Base-by-base conservation (phyloP, 139 green algal genomes). In the Micractinium sp. region DNA sequence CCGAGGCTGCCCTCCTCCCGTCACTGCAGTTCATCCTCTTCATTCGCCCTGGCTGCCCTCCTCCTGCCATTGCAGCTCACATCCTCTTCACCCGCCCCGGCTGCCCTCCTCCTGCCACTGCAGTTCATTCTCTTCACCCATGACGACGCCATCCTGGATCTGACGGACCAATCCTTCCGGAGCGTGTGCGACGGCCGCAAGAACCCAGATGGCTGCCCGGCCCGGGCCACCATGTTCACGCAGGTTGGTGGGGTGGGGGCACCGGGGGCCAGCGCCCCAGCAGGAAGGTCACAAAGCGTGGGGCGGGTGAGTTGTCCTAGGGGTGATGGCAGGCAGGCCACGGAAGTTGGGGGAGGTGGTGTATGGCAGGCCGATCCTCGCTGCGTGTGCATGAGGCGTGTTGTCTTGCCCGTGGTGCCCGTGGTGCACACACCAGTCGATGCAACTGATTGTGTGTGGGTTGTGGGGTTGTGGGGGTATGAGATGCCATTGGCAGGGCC, bases 191-290 rank as follows among this genome's bases (percentile, higher is more conserved):
- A 87, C 67, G 39, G 67, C 38, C 83, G 83, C 22, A 31, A 39
- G 4, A 87, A 87, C 38, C 83, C 83, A 22, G 76, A 87, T 18
- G 83, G 83, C 66, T 87, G 83, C 67, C 83, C 83, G 0, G 47
- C 47, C 29, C 27, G 78, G 13, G 78, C 78, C 78, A 84, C 78
- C 29, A 84, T 84, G 78, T 84, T 84, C 78, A 84, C 78, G 7
- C 78, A 84, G 41, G 78, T 29, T 0, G n/a, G 25, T 36, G 63
- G 22, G 63, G 18, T 5, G 63, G 60, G 60, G 14, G 60, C 14
- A 16, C 60, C 60, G 60, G 15, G n/a, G n/a, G n/a, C n/a, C n/a
- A n/a, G n/a, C n/a, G n/a, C n/a, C n/a, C n/a, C n/a, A n/a, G n/a
- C n/a, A n/a, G n/a, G n/a, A n/a, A n/a, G n/a, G 47, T 56, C 47